phyloP scores from a whole-genome alignment of 768 basidiomycete genomes.

The Suillus plorans region DNA sequence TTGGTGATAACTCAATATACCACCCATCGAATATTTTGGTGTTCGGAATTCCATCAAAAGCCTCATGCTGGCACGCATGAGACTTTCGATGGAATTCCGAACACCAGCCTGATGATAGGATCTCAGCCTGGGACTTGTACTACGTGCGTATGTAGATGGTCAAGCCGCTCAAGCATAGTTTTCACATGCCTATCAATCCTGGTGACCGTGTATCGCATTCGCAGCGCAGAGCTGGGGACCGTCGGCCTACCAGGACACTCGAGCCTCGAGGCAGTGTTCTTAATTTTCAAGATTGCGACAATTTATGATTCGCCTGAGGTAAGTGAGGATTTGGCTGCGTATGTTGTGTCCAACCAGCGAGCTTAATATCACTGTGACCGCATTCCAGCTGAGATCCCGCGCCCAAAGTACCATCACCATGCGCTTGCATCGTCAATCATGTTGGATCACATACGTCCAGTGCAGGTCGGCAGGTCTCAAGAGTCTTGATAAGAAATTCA shows the following conservation, averaged over 20 bases:
- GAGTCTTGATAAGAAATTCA: neutral
- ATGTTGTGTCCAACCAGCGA: neutral
- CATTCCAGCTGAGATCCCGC: neutral
- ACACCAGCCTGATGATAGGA: neutral
- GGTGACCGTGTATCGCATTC: neutral
- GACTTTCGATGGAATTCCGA: too few species aligned
- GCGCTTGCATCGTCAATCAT: neutral
- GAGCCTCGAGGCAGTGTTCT: neutral
- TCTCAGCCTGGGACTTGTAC: too few species aligned
- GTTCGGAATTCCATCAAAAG: neutral
- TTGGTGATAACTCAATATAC: neutral
- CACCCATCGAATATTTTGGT: neutral
- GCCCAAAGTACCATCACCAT: neutral
- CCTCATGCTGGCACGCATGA: neutral
- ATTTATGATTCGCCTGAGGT: neutral
- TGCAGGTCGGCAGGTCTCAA: neutral
- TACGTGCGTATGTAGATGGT: neutral
- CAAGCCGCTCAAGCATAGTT: neutral
- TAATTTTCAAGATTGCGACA: neutral
- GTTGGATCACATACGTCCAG: neutral
- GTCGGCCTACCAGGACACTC: neutral
- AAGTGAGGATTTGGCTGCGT: neutral
- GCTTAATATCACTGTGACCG: neutral
- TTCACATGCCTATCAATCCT: neutral
- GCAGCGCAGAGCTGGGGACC: neutral